A percentile compares a stretch with the other conserved stretches of the same genome.
phyloP scores from a whole-genome alignment of 73 alveolate genomes.

The Paramecium octaurelia region DNA sequence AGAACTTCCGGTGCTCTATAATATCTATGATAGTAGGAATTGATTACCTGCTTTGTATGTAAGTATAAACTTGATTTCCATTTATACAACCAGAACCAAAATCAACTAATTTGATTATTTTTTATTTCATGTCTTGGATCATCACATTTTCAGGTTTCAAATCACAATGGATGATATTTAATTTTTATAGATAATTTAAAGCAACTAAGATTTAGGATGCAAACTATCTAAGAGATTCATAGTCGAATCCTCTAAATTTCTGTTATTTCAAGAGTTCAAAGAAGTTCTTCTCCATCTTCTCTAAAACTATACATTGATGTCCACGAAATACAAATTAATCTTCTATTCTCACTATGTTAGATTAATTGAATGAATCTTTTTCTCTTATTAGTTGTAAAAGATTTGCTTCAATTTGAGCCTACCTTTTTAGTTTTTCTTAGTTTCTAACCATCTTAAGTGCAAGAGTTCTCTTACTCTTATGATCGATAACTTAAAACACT shows the following conservation, averaged over 20 bases:
- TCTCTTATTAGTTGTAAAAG: conserved; percentile 70
- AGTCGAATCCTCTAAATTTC: conserved; percentile 76
- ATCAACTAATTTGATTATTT: conserved; percentile 79
- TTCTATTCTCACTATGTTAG: conserved; percentile 63
- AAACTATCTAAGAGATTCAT: conserved; percentile 62
- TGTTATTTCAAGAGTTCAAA: conserved; percentile 75
- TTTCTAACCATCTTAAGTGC: conserved; percentile 91
- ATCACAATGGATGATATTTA: conserved; percentile 83
- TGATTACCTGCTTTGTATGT: conserved; percentile 80
- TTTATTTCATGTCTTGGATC: conserved; percentile 63
- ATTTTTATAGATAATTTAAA: conserved; percentile 59
- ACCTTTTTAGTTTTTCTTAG: conserved; percentile 81
- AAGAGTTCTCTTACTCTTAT: conserved; percentile 78
- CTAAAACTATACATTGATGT: conserved; percentile 78
- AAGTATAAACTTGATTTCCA: conserved; percentile 76
- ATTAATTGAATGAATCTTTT: conserved; percentile 73
- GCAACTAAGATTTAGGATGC: conserved; percentile 73
- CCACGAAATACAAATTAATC: conserved; percentile 67
- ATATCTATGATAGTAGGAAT: conserved; percentile 62
- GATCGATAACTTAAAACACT: conserved; percentile 90
- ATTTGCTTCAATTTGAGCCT: conserved; percentile 88
- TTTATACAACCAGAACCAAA: conserved; percentile 84
- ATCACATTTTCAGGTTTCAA: conserved; percentile 86
- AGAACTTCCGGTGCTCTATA: conserved; percentile 97
- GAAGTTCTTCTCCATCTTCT: conserved; percentile 73